Evolutionary conservation across 2,329 filamentous ascomycete genomes (phyloP).

Genomic region (Fonsecaea pugnacius): DNA sequence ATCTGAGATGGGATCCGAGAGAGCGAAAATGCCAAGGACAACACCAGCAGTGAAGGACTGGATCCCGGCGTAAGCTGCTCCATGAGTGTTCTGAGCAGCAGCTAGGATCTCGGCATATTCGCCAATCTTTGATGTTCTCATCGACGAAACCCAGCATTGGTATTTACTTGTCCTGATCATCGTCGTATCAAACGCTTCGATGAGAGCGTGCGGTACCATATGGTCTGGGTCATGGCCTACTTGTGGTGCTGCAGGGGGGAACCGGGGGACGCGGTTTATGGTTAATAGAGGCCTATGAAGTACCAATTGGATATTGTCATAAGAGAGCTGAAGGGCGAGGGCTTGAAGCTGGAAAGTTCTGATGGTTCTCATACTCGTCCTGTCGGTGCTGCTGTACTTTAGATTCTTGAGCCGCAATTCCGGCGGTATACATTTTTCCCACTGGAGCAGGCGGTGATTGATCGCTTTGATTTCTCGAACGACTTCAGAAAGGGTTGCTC

Average conservation of each 20-base stretch:
- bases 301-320: conserved; percentile 51
- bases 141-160: conserved; percentile 42
- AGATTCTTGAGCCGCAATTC: conserved; percentile 26
- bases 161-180: conserved; percentile 32
- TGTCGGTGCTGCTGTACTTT: conserved; percentile 12
- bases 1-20: conserved; percentile 51
- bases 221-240: neutral
- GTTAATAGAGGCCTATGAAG: conserved; percentile 50
- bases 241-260: neutral
- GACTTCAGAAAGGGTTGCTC: conserved; percentile 18
- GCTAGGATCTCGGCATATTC: conserved; percentile 40
- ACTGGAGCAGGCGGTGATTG: conserved; percentile 23
- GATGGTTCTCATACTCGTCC: conserved; percentile 10
- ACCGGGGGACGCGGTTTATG: conserved; percentile 26
- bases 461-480: conserved; percentile 26
- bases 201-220: neutral
- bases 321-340: conserved; percentile 49
- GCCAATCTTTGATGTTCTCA: conserved; percentile 46
- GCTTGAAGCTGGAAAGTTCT: conserved; percentile 42
- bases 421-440: conserved; percentile 29
- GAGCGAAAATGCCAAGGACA: conserved; percentile 50
- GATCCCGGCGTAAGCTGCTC: conserved; percentile 52
- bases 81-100: conserved; percentile 48
- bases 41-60: conserved; percentile 53
- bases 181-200: conserved; percentile 14